Evolutionary conservation across 495 filamentous ascomycete genomes (phyloP), one percentile per base, ranked within the genome.

Genomic region (Neurospora pannonica): DNA sequence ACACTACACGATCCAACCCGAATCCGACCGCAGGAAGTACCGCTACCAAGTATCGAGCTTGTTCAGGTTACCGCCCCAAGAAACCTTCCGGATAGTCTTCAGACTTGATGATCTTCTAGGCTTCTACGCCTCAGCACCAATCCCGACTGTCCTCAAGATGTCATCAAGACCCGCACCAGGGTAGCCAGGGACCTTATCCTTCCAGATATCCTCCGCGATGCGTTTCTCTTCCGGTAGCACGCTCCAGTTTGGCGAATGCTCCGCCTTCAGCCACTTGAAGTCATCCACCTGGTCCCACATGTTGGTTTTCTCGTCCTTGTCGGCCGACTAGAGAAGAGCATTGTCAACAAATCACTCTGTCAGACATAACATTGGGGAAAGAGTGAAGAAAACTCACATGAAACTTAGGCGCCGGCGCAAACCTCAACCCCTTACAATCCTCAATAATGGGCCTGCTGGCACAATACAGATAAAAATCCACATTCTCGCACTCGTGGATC

Each of bases 231-330:
- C 86, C 19, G 87, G 83, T 48, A 98, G 73, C 11, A 95, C 78
- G 67, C 86, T 88, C 94, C 95, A 99, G 80, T 99, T 94, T 1
- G 96, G 96, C 76, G 93, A 97, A 21, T 89, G 90, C 69, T 92
- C 92, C 13, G 87, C 84, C 81, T 94, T 97, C 75, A 97, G 87
- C 97, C 97, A 98, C 82, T 97, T 96, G 85, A 99, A 99, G 78
- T 99, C 96, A 78, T 98, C 93, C 17, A 99, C 91, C 78, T 97
- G 89, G 77, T 93, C 89, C 92, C 93, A 99, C 74, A 90, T 86
- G 81, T 96, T 94, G 73, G 77, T 78, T 42, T 82, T 78, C 39
- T 75, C 74, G 10, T 79, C 74, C 39, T 77, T 75, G 21, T 85
- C 81, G 19, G 76, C 77, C 36, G 83, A 76, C 81, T 84, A 73